Percentiles rank a stretch among this genome's conserved stretches.
phyloP scores from a whole-genome alignment of 306 rosid species.

The Vigna hirtella region DNA sequence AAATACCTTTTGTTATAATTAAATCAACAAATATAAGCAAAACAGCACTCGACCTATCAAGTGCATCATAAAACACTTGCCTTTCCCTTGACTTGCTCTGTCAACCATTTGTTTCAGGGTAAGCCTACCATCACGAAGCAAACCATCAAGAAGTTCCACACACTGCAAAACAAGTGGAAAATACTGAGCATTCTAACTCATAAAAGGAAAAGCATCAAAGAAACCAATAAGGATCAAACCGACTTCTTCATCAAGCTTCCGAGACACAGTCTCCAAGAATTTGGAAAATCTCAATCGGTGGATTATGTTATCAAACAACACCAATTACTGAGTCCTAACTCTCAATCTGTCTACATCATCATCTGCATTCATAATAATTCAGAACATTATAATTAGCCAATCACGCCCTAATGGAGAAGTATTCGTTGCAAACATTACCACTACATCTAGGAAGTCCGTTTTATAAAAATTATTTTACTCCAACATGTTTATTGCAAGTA shows the following conservation, averaged over 20 bases:
- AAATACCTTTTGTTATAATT: not conserved
- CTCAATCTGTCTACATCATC: constrained; percentile 49
- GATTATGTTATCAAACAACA: constrained; percentile 71
- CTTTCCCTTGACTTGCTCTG: constrained; percentile 66
- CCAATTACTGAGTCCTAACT: constrained; percentile 60
- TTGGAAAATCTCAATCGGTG: constrained; percentile 86
- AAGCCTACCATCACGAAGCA: constrained; percentile 90
- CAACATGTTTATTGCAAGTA: constrained; percentile 25
- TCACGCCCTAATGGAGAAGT: constrained; percentile 2
- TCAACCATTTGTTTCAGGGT: constrained; percentile 71
- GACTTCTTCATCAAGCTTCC: constrained; percentile 66
- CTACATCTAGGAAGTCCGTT: not conserved
- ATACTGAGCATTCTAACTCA: constrained; percentile 27
- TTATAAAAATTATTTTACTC: not conserved
- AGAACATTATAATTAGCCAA: constrained; percentile 13
- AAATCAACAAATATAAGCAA: not conserved
- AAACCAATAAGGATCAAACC: constrained; percentile 42
- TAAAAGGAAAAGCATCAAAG: constrained; percentile 8
- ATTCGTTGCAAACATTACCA: constrained; percentile 13
- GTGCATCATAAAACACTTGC: constrained; percentile 46
- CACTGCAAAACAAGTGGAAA: constrained; percentile 56
- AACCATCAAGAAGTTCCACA: constrained; percentile 70
- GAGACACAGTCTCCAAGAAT: constrained; percentile 64
- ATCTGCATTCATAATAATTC: constrained; percentile 46
- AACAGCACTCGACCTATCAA: constrained; percentile 12